These are phyloP conservation scores for Tylopilus intermedius DNA, from an alignment of 768 basidiomycete genomes.

Conservation along the genomic window DNA sequence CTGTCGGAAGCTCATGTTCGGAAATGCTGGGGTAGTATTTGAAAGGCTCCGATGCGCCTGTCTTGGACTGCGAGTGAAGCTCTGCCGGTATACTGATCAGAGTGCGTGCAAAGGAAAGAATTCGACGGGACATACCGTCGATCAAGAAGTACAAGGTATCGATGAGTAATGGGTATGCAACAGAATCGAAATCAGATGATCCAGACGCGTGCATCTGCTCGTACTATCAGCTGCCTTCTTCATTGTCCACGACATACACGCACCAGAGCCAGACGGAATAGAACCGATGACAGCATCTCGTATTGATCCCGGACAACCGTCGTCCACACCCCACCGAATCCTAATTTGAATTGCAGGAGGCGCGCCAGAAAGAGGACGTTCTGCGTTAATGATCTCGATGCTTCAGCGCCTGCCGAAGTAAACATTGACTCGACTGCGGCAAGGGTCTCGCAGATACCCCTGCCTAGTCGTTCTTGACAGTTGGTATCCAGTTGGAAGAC, in stretches of 20 bases:
- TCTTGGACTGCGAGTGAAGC: slow-evolving; percentile 55
- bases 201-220: slow-evolving; percentile 53
- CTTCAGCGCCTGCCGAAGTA: slow-evolving; percentile 17
- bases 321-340: slow-evolving; percentile 59
- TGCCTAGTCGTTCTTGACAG: slow-evolving; percentile 54
- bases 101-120: too few species aligned
- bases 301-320: slow-evolving; percentile 43
- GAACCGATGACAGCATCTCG: slow-evolving; percentile 34
- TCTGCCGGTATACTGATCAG: slow-evolving; percentile 38
- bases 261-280: slow-evolving; percentile 54
- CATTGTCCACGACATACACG: slow-evolving; percentile 22
- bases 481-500: slow-evolving; percentile 44
- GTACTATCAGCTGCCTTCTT: slow-evolving; percentile 1
- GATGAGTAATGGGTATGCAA: slow-evolving; percentile 60
- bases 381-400: slow-evolving; percentile 32
- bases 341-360: slow-evolving; percentile 67
- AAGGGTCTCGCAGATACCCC: slow-evolving; percentile 45
- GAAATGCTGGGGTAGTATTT: slow-evolving; percentile 54
- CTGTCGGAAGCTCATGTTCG: slow-evolving; percentile 46
- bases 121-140: slow-evolving; percentile 49
- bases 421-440: slow-evolving; percentile 36
- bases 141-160: slow-evolving; percentile 72
- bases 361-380: slow-evolving; percentile 56
- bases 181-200: slow-evolving; percentile 43
- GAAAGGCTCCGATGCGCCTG: slow-evolving; percentile 52